phyloP scores from a whole-genome alignment of 2,329 filamentous ascomycete species.

The Colletotrichum cordylinicola region DNA sequence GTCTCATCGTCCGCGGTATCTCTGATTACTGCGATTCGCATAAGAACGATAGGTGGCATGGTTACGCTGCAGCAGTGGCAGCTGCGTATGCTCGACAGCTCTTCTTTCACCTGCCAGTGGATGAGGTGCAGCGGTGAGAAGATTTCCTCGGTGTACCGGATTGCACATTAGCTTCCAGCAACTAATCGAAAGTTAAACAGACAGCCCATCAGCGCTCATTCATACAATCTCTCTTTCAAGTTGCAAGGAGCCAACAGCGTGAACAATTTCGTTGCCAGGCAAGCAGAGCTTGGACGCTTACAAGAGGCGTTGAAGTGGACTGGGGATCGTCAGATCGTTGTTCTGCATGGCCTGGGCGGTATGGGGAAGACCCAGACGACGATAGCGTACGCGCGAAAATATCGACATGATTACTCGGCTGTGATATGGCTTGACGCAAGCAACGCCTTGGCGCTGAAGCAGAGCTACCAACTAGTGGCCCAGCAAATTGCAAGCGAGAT shows the following conservation, averaged over 20 bases:
- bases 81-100: conserved; percentile 22
- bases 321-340: conserved; percentile 23
- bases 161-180: background rate
- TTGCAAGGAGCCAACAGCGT: background rate
- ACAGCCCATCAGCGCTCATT: background rate
- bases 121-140: background rate
- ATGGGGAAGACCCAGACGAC: conserved; percentile 52
- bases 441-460: conserved; percentile 38
- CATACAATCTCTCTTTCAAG: background rate
- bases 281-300: background rate
- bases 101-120: conserved; percentile 19
- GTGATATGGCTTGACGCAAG: conserved; percentile 49
- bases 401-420: conserved; percentile 40
- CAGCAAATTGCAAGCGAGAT: conserved; percentile 32
- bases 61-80: conserved; percentile 11
- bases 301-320: background rate
- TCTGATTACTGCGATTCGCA: conserved; percentile 24
- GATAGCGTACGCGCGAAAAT: conserved; percentile 37
- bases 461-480: conserved; percentile 36
- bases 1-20: conserved; percentile 22
- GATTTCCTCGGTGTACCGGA: background rate
- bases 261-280: background rate
- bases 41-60: conserved; percentile 18
- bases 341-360: conserved; percentile 46
- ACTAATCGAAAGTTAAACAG: background rate